These are phyloP conservation scores for Cornus controversa DNA, from an alignment of 148 eudicot genomes.

Conservation along the genomic window DNA sequence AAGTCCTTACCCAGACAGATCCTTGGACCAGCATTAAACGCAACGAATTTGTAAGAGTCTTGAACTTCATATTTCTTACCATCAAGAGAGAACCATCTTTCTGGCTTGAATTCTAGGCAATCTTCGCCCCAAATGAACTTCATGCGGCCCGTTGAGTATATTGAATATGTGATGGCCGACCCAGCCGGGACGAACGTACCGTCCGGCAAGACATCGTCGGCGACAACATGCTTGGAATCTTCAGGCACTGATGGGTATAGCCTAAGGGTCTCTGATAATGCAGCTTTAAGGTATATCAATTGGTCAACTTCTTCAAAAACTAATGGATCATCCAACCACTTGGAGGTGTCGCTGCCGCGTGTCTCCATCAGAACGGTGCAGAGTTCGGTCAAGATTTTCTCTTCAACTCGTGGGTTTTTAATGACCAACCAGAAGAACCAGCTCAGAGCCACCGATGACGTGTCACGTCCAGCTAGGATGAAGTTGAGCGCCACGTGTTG, in stretches of 20 bases:
- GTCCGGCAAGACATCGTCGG: constrained; percentile 70
- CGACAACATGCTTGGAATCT: constrained; percentile 70
- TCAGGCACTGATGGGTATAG: constrained; percentile 86
- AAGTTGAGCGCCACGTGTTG: constrained; percentile 79
- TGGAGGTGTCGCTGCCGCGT: constrained; percentile 56
- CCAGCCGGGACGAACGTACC: constrained; percentile 87
- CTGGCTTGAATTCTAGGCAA: constrained; percentile 68
- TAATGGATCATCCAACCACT: constrained; percentile 70
- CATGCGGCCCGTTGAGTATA: constrained; percentile 78
- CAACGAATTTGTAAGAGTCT: constrained; percentile 65
- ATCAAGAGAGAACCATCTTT: constrained; percentile 72
- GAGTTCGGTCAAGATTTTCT: constrained; percentile 56
- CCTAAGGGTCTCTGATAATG: constrained; percentile 79
- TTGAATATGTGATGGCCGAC: constrained; percentile 74
- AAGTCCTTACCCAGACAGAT: constrained; percentile 81
- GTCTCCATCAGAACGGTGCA: constrained; percentile 63
- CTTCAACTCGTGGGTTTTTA: constrained; percentile 54
- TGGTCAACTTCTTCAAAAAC: constrained; percentile 78
- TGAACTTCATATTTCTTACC: constrained; percentile 40
- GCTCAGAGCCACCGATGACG: constrained; percentile 92
- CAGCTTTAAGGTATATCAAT: constrained; percentile 69
- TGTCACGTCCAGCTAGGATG: constrained; percentile 96
- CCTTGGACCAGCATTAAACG: constrained; percentile 92
- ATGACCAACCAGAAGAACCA: constrained; percentile 88
- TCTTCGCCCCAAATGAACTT: constrained; percentile 88